Evolutionary conservation across 306 rosid genomes (phyloP), one percentile per base, ranked within the genome.

Genomic region (Cucurbita pepo): DNA sequence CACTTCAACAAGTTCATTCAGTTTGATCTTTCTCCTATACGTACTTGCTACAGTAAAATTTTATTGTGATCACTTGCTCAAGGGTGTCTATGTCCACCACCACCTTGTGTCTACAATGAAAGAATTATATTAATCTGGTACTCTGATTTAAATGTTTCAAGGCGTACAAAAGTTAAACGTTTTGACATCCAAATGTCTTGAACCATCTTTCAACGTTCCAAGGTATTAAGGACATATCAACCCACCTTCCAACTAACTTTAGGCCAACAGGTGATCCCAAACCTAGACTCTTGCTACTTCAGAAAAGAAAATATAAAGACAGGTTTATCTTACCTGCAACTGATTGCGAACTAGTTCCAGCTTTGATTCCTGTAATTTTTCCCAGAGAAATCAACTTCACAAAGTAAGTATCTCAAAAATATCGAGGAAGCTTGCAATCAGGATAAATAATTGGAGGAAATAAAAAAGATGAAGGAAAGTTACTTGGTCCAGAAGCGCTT

Each of bases 401-500:
- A 47, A 13, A 3, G 21, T 22, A 47, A 47, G 52, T 22, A 21
- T 67, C 37, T 67, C 56, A 67, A 50, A 22, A 8, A 50, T 50
- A 50, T 7, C 30, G 19, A 69, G 73, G 25, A 69, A 15, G 44
- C 45, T 15, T 15, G 45, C 44, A 40, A 38, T 54, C 53, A 5
- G 13, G 3, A 51, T 34, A 60, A 50, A 56, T 58, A 25, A 60
- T 47, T 61, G 55, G 11, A 8, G 40, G 19, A 69, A 47, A 47
- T 34, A 6, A n/a, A 52, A 50, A 61, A 14, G 55, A 44, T 8
- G 77, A 57, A 40, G 60, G 38, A 60, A 69, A 81, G 54, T 66
- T 77, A 91, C 97, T 56, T 91, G 96, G 64, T 89, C 97, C 70
- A 82, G 94, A 80, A 91, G 90, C 45, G 96, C 97, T 77, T 85